These are phyloP conservation scores for Erodium moschatum DNA, from an alignment of 441 rosid species.

Conservation along the genomic window DNA sequence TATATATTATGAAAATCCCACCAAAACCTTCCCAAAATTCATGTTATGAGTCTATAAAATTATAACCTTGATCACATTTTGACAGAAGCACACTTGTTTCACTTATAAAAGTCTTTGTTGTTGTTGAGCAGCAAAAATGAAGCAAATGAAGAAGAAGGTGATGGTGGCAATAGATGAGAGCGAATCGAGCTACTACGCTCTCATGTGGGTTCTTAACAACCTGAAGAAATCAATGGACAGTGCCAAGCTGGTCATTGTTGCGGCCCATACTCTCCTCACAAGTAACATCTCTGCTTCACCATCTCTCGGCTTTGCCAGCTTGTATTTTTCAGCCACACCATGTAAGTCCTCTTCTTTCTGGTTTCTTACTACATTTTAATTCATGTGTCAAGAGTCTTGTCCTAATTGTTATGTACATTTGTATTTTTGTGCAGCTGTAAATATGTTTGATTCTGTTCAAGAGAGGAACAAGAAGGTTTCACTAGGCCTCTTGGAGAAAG, in stretches of 20 bases:
- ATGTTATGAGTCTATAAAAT: no score
- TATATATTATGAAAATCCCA: no score
- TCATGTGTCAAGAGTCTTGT: background rate
- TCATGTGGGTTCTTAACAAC: slow-evolving; percentile 42
- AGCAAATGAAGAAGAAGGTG: slow-evolving; percentile 29
- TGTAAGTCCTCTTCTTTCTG: slow-evolving; percentile 22
- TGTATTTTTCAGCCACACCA: slow-evolving; percentile 34
- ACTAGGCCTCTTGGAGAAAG: slow-evolving; percentile 40
- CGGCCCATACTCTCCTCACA: slow-evolving; percentile 31
- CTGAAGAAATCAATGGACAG: slow-evolving; percentile 31
- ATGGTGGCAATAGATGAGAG: slow-evolving; percentile 52
- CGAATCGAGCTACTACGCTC: slow-evolving; percentile 38
- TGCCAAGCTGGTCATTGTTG: slow-evolving; percentile 31
- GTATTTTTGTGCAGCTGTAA: slow-evolving; percentile 19
- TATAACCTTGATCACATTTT: no score
- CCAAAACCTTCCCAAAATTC: no score
- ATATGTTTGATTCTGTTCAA: slow-evolving; percentile 20
- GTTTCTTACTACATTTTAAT: no score
- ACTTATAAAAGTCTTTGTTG: background rate
- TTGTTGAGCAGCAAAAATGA: background rate
- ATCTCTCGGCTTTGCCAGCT: slow-evolving; percentile 31
- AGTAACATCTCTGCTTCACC: slow-evolving; percentile 18
- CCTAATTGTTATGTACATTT: background rate
- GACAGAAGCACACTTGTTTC: no score
- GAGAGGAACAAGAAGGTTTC: slow-evolving; percentile 28